A percentile compares a stretch with the other conserved stretches of the same genome.
Evolutionary conservation across 192 early-diverging fungal genomes (phyloP).

Genomic region (Backusella tarrabulga): DNA sequence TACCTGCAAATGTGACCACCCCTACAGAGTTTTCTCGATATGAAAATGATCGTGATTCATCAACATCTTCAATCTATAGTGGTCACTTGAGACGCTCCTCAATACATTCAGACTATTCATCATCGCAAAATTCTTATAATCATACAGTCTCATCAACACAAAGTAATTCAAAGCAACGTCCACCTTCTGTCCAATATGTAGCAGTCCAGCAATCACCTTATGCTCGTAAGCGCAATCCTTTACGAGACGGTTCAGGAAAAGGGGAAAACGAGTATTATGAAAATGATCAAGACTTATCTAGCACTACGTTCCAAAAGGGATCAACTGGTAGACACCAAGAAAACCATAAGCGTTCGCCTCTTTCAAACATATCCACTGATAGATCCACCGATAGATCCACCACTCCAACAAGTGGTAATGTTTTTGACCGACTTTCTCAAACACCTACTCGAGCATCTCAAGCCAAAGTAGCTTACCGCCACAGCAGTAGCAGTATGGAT

Average conservation of each 20-base stretch:
- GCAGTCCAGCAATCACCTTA: neutral
- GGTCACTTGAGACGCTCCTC: conserved; percentile 32
- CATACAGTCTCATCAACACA: neutral
- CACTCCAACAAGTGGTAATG: conserved; percentile 21
- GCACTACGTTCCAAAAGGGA: neutral
- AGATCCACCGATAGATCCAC: neutral
- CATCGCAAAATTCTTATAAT: conserved; percentile 19
- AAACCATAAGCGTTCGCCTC: conserved; percentile 4
- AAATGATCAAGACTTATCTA: neutral
- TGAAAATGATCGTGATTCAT: conserved; percentile 32
- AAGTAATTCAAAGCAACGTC: conserved; percentile 11
- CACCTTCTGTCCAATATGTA: conserved; percentile 16
- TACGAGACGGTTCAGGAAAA: conserved; percentile 26
- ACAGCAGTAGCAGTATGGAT: conserved; percentile 36
- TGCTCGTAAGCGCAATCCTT: conserved; percentile 23
- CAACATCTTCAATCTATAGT: conserved; percentile 36
- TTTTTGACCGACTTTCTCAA: conserved; percentile 37
- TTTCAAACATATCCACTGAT: neutral
- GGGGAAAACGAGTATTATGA: neutral
- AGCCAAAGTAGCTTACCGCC: conserved; percentile 33
- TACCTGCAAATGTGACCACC: conserved; percentile 20
- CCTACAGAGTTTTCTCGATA: conserved; percentile 30
- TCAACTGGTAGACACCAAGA: neutral
- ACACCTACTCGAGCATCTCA: conserved; percentile 31
- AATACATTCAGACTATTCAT: conserved; percentile 30